phyloP scores from a whole-genome alignment of 2,329 filamentous ascomycete genomes.

The Colletotrichum theobromicola region DNA sequence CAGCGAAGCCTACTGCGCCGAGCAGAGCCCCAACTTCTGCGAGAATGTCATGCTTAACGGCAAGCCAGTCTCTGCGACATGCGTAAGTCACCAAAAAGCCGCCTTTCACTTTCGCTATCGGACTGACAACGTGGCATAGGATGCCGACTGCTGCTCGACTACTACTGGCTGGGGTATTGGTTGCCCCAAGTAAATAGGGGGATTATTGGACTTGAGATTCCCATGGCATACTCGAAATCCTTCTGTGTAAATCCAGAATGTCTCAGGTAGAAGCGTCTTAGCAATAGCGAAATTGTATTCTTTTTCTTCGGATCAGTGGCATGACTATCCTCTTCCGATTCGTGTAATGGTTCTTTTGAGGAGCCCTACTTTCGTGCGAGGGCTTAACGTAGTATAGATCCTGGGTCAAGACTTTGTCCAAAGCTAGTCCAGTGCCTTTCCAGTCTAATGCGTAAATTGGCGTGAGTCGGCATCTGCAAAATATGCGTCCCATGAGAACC shows the following conservation, averaged over 20 bases:
- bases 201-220: neutral
- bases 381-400: too few species aligned
- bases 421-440: neutral
- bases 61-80: neutral
- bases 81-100: neutral
- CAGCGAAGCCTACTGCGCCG: neutral
- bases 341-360: neutral
- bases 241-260: neutral
- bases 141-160: neutral
- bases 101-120: neutral
- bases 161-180: neutral
- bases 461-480: neutral
- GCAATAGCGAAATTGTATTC: neutral
- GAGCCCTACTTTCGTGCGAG: neutral
- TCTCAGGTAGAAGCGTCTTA: neutral
- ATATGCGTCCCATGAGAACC: slow-evolving; percentile 7
- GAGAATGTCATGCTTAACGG: neutral
- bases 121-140: neutral
- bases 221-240: neutral
- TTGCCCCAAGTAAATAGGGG: neutral
- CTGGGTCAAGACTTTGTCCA: too few species aligned
- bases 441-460: neutral
- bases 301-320: neutral
- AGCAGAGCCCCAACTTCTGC: neutral
- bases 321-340: neutral